Evolutionary conservation across 1,284 basidiomycete genomes (phyloP).

Genomic region (Sporisorium sorghi): DNA sequence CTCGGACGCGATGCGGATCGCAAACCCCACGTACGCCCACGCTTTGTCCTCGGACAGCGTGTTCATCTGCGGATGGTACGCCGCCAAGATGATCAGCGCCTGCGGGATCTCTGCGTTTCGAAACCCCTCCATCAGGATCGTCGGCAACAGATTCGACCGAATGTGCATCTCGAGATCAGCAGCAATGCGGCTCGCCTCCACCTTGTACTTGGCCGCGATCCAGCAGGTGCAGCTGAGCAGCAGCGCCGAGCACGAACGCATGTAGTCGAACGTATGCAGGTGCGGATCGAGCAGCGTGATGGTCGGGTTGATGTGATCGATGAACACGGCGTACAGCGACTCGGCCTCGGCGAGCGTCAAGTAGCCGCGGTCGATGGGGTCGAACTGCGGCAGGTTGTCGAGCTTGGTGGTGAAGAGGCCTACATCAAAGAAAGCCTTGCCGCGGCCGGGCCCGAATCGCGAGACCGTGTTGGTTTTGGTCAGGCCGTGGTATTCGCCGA

Average conservation of each 20-base stretch:
- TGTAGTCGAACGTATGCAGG: constrained; percentile 53
- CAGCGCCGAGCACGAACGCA: constrained; percentile 44
- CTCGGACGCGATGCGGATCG: constrained; percentile 53
- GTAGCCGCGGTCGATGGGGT: constrained; percentile 48
- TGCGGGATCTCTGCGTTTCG: constrained; percentile 50
- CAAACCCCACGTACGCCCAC: constrained; percentile 52
- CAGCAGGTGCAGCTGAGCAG: constrained; percentile 49
- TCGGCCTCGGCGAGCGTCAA: constrained; percentile 42
- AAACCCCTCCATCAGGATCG: constrained; percentile 49
- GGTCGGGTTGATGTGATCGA: constrained; percentile 49
- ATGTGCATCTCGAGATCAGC: constrained; percentile 46
- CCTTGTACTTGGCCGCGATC: constrained; percentile 48
- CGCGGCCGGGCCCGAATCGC: constrained; percentile 42
- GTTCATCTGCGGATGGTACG: constrained; percentile 52
- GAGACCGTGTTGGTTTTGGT: constrained; percentile 34
- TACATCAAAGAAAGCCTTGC: constrained; percentile 48
- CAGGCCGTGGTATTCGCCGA: constrained; percentile 25
- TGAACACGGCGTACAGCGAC: constrained; percentile 40
- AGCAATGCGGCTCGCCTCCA: constrained; percentile 38
- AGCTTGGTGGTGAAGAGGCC: constrained; percentile 49
- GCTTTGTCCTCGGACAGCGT: constrained; percentile 48
- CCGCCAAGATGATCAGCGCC: constrained; percentile 43
- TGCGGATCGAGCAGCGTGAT: constrained; percentile 56
- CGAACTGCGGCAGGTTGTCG: constrained; percentile 43
- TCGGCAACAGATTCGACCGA: constrained; percentile 32